Evolutionary conservation across 2,329 filamentous ascomycete genomes (phyloP).

Genomic region (Furcasterigmium furcatum): DNA sequence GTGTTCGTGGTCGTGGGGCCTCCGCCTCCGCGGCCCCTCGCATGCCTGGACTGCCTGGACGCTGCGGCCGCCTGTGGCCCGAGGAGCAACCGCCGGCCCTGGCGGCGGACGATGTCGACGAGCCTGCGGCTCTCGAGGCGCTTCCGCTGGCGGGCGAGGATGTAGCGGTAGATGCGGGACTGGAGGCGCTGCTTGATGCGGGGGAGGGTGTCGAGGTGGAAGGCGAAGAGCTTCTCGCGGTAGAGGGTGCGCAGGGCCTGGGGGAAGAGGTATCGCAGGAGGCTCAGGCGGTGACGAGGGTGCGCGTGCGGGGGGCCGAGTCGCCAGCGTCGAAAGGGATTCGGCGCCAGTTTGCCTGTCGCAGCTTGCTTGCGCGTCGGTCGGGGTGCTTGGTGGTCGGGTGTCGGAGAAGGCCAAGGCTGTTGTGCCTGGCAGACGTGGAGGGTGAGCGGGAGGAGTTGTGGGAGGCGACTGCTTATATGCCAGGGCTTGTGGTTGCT

Average conservation of each 20-base stretch:
- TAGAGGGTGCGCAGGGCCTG: conserved; percentile 57
- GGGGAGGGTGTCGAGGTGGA: conserved; percentile 75
- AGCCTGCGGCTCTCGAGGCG: conserved; percentile 40
- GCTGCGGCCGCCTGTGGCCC: conserved; percentile 22
- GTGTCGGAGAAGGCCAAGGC: no score
- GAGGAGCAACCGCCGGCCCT: conserved; percentile 43
- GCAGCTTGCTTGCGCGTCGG: neutral
- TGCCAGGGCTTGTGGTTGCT: no score
- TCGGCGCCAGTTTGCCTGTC: conserved; percentile 4
- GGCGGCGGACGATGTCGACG: conserved; percentile 36
- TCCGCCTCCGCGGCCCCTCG: conserved; percentile 3
- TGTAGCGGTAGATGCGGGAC: conserved; percentile 71
- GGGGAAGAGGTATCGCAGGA: conserved; percentile 69
- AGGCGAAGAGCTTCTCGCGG: conserved; percentile 62
- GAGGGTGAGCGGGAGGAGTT: no score
- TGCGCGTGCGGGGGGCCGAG: conserved; percentile 23
- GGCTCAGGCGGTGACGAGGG: conserved; percentile 39
- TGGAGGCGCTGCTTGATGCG: conserved; percentile 68
- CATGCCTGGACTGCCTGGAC: neutral
- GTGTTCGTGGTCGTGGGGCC: neutral
- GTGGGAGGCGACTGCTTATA: no score
- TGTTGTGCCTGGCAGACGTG: neutral
- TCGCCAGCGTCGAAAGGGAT: conserved; percentile 4
- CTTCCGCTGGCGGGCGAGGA: conserved; percentile 62
- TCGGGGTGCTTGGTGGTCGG: no score